A percentile compares a stretch with the other conserved stretches of the same genome.
Evolutionary conservation across 2,329 filamentous ascomycete species (phyloP).

Genomic region (Ceratocystis albifundus): DNA sequence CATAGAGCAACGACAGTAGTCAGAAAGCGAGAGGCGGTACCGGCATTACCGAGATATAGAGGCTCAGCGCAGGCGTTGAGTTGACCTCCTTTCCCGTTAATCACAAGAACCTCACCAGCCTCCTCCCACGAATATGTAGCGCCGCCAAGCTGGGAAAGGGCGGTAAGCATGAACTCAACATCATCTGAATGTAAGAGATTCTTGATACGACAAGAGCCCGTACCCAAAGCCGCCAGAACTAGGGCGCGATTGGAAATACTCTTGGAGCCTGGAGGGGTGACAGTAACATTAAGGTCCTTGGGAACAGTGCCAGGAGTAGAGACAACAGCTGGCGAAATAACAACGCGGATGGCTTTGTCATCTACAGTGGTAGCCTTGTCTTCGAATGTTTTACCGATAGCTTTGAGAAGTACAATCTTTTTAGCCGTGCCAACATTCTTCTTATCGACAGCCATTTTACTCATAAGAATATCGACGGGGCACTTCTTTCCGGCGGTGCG

Average conservation of each 20-base stretch:
- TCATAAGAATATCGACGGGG: conserved; percentile 70
- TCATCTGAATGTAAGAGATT: conserved; percentile 95
- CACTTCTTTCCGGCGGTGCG: conserved; percentile 79
- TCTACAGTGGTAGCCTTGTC: conserved; percentile 79
- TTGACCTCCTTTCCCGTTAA: conserved; percentile 80
- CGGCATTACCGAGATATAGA: conserved; percentile 90
- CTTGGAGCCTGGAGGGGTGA: conserved; percentile 89
- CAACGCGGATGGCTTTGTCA: conserved; percentile 69
- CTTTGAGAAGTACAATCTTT: conserved; percentile 85
- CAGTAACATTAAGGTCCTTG: conserved; percentile 52
- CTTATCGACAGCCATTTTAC: conserved; percentile 97
- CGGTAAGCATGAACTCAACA: conserved; percentile 91
- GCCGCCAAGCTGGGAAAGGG: conserved; percentile 72
- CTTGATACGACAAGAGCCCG: conserved; percentile 74
- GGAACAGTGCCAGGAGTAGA: conserved; percentile 59
- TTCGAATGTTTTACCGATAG: conserved; percentile 80
- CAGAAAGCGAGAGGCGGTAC: conserved; percentile 88
- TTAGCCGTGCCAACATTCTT: conserved; percentile 95
- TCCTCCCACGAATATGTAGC: conserved; percentile 91
- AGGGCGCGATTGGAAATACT: conserved; percentile 94
- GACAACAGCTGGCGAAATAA: conserved; percentile 67
- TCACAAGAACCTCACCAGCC: conserved; percentile 77
- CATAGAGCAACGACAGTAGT: conserved; percentile 85
- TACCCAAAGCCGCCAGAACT: conserved; percentile 81
- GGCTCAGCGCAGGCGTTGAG: conserved; percentile 63